Base-by-base conservation (phyloP, 1,139 yeast genomes). In the Meyerozyma smithsonii region DNA sequence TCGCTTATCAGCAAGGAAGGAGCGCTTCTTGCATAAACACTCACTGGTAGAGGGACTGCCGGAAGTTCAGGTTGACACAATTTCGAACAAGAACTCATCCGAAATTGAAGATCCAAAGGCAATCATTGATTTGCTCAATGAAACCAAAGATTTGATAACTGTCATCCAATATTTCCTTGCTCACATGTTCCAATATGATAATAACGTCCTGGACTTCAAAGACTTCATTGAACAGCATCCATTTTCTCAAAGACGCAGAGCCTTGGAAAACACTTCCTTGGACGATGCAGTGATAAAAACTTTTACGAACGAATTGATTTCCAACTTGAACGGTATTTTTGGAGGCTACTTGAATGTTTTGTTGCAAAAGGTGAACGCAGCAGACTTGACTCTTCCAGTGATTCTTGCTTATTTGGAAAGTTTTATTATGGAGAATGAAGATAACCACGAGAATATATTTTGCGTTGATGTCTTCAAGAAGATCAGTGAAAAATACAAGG, bases 131-230 rank as follows among this genome's bases (percentile, higher is more conserved):
- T 43, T 69, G 17, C 58, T 68, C 12, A 61, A 61, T 32, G 73
- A 66, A 42, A 55, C 69, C 4, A 59, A 52, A 33, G 66, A 62
- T 10, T 49, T 69, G 28, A 62, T 71, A 19, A 42, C 56, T 18
- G 54, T 74, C 10, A 79, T 86, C 37, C 95, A 86, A 49, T 80
- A 76, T 49, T 81, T 87, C 44, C 55, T 84, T 14, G 77, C 77
- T 8, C 64, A 62, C 14, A 71, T 88, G 42, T 88, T 89, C 63
- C 94, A 86, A 47, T 63, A 81, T 39, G 76, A 81, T 15, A 71
- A 71, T 36, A 64, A 68, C 1, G 62, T 62, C 14, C 47, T 64
- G 4, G 69, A 68, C 25, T 84, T 78, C 47, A 62, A 69, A 6
- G 77, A 72, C 8, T 80, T 69, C 49, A 59, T 83, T 17, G 57